Base-by-base conservation (phyloP, 768 basidiomycete species). In the Mycena pura region DNA sequence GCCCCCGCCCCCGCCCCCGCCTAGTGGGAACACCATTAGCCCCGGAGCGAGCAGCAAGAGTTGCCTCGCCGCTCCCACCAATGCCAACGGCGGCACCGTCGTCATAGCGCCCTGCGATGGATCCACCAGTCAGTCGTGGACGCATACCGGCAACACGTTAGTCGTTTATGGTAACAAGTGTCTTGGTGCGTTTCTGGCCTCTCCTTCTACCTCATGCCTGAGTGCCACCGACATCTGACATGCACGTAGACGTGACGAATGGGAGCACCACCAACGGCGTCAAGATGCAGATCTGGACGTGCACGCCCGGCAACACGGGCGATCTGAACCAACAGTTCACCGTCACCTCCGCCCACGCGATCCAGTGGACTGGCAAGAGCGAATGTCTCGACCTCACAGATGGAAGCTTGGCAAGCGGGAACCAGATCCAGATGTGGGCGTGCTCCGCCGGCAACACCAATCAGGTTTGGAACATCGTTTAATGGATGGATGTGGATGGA, bases 211-310 rank as follows among this genome's bases (percentile, higher is more conserved):
- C 13, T n/a, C n/a, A n/a, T n/a, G n/a, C n/a, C n/a, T n/a, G n/a
- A n/a, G n/a, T n/a, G n/a, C n/a, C n/a, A n/a, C n/a, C n/a, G n/a
- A n/a, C n/a, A n/a, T n/a, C n/a, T n/a, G n/a, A n/a, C n/a, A n/a
- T n/a, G n/a, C n/a, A n/a, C n/a, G n/a, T 46, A 57, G 55, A 70
- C 40, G 65, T 70, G 46, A 65, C 57, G 3, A 47, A 58, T 34
- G 69, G 70, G 17, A 50, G 32, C n/a, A 67, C 61, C 40, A 57
- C 44, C 25, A 62, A 69, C 36, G 70, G 70, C 14, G 64, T 58
- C 19, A 70, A 70, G 51, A 54, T 69, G 31, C 70, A 71, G 55
- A 64, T 70, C 41, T 71, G 68, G 67, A 39, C 60, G 24, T 70
- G 69, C 55, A 55, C 59, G 1, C 50, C 59, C 8, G 59, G 59